phyloP scores from a whole-genome alignment of 2,329 filamentous ascomycete species.

The Claviceps capensis region DNA sequence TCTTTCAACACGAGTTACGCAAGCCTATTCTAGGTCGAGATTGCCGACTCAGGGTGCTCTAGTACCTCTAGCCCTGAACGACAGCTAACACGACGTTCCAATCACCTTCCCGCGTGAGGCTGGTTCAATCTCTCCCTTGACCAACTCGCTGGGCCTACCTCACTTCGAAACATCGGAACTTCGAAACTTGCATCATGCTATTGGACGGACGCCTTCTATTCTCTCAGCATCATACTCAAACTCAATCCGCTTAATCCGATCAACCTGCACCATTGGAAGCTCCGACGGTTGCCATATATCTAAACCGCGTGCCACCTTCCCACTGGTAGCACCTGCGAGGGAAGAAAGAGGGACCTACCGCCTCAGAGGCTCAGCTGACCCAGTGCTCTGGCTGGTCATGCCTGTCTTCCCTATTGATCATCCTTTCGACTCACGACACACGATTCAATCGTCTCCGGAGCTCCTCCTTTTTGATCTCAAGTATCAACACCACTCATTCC shows the following conservation, averaged over 20 bases:
- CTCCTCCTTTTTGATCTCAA: conserved; percentile 5
- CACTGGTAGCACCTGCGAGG: conserved; percentile 1
- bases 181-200: conserved; percentile 3
- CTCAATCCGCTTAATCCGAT: not conserved
- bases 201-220: conserved; percentile 3
- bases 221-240: not conserved
- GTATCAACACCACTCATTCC: not conserved
- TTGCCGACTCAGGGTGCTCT: not conserved
- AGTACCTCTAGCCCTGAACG: not conserved
- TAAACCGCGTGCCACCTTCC: conserved; percentile 4
- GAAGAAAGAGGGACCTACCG: conserved; percentile 4
- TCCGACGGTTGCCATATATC: not conserved
- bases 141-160: conserved; percentile 1
- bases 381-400: not conserved
- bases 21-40: not conserved
- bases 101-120: not conserved
- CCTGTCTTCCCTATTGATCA: not conserved
- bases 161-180: not conserved
- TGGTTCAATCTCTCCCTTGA: not conserved
- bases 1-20: not conserved
- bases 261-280: not conserved
- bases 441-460: conserved; percentile 5
- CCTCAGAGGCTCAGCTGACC: conserved; percentile 5
- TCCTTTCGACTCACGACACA: not conserved
- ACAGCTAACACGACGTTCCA: not conserved